These are phyloP conservation scores for Candida chauliodis DNA, from an alignment of 805 yeast species.

Conservation along the genomic window DNA sequence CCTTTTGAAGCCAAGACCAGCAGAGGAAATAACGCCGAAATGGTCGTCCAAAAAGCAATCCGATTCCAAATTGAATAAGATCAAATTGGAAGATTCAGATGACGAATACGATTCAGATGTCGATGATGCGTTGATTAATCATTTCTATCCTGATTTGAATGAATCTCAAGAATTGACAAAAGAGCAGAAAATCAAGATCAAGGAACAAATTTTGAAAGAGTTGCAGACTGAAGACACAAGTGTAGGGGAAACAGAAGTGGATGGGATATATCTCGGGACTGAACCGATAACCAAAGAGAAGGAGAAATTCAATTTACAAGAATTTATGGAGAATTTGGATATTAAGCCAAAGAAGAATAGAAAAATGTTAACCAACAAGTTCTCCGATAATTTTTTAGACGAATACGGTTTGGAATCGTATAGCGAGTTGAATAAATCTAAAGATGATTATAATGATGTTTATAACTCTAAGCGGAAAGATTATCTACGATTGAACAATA, in stretches of 20 bases:
- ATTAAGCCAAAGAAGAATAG: conserved; percentile 20
- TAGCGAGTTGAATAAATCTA: conserved; percentile 21
- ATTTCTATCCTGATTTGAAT: conserved; percentile 38
- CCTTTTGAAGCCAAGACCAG: conserved; percentile 15
- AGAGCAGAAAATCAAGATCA: conserved; percentile 35
- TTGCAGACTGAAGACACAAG: conserved; percentile 15
- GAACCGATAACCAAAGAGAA: conserved; percentile 7
- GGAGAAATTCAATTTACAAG: conserved; percentile 17
- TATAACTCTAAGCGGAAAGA: conserved; percentile 15
- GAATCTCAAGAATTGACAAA: conserved; percentile 23
- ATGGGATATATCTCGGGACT: conserved; percentile 39
- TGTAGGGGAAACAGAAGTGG: conserved; percentile 13
- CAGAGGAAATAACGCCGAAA: conserved; percentile 18
- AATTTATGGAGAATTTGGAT: conserved; percentile 19
- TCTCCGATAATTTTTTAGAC: conserved; percentile 30
- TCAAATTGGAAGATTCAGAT: conserved; percentile 26
- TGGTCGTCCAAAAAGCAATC: conserved; percentile 31
- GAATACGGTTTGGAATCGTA: conserved; percentile 38
- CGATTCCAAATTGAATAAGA: conserved; percentile 9
- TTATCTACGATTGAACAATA: conserved; percentile 7
- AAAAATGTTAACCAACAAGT: conserved; percentile 25
- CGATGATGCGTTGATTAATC: conserved; percentile 38
- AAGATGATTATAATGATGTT: conserved; percentile 26
- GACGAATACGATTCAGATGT: conserved; percentile 40
- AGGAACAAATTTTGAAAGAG: conserved; percentile 29